Evolutionary conservation across 768 basidiomycete genomes (phyloP).

Genomic region (Hypholoma fasciculare): DNA sequence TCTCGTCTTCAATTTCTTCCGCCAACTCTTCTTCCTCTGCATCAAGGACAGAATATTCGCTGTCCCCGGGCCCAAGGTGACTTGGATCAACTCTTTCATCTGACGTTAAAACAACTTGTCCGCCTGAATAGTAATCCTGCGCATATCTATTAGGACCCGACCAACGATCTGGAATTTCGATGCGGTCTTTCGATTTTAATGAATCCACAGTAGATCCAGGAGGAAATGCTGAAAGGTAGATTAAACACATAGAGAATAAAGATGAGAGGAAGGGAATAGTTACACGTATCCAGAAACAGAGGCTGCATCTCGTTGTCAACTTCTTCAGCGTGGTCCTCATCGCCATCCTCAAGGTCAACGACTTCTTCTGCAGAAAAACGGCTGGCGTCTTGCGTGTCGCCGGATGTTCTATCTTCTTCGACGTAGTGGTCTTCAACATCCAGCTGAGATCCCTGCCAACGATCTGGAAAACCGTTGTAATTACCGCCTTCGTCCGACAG

Average conservation of each 20-base stretch:
- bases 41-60: constrained; percentile 9
- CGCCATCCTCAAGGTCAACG: background rate
- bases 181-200: background rate
- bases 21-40: constrained; percentile 8
- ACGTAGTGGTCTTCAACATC: no score
- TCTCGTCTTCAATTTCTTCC: constrained; percentile 17
- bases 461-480: no score
- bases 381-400: no score
- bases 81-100: constrained; percentile 21
- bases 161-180: constrained; percentile 35
- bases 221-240: constrained; percentile 12
- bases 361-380: background rate
- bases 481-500: no score
- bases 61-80: constrained; percentile 20
- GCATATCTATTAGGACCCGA: constrained; percentile 30
- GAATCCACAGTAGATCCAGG: constrained; percentile 8
- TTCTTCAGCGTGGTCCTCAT: background rate
- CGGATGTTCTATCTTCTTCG: no score
- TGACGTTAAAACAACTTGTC: constrained; percentile 27
- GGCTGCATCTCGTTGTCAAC: constrained; percentile 9
- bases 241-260: background rate
- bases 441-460: no score
- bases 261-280: background rate
- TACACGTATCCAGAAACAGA: constrained; percentile 12
- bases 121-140: constrained; percentile 41